phyloP scores from a whole-genome alignment of 2,329 filamentous ascomycete genomes.

The Truncatella angustata region DNA sequence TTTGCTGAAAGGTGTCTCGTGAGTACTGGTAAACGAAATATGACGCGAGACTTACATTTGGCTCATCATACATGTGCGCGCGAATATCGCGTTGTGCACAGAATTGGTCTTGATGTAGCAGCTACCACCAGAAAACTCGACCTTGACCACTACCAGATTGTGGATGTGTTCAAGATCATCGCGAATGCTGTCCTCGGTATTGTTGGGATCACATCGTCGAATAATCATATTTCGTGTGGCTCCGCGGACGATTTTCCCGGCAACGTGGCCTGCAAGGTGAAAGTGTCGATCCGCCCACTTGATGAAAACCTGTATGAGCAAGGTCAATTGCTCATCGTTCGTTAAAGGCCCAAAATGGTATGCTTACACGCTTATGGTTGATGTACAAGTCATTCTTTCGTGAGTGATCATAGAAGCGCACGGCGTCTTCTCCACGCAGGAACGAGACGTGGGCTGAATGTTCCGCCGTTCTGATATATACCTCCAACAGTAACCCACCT shows the following conservation, averaged over 20 bases:
- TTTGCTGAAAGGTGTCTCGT: slow-evolving; percentile 41
- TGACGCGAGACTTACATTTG: slow-evolving; percentile 38
- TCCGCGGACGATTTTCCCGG: slow-evolving; percentile 61
- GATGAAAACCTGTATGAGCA: slow-evolving; percentile 55
- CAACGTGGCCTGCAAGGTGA: slow-evolving; percentile 59
- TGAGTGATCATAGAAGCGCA: slow-evolving; percentile 62
- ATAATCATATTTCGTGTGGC: slow-evolving; percentile 75
- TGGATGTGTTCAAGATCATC: slow-evolving; percentile 81
- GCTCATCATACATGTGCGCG: slow-evolving; percentile 75
- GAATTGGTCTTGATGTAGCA: slow-evolving; percentile 75
- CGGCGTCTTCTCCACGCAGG: slow-evolving; percentile 59
- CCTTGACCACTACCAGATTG: slow-evolving; percentile 68
- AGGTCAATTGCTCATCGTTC: neutral
- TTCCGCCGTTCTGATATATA: slow-evolving; percentile 61
- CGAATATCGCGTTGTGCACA: slow-evolving; percentile 71
- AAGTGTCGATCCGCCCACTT: slow-evolving; percentile 73
- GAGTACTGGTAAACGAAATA: slow-evolving; percentile 10
- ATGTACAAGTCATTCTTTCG: slow-evolving; percentile 68
- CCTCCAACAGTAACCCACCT: slow-evolving; percentile 68
- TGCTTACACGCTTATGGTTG: slow-evolving; percentile 64
- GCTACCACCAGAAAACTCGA: slow-evolving; percentile 57
- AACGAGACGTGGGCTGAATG: slow-evolving; percentile 68
- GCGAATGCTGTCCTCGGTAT: slow-evolving; percentile 65
- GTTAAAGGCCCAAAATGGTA: too few relatives aligned
- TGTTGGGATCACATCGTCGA: slow-evolving; percentile 51